Conservation (phyloP, 345 rosid genomes). For the Eucalyptus victrix region DNA sequence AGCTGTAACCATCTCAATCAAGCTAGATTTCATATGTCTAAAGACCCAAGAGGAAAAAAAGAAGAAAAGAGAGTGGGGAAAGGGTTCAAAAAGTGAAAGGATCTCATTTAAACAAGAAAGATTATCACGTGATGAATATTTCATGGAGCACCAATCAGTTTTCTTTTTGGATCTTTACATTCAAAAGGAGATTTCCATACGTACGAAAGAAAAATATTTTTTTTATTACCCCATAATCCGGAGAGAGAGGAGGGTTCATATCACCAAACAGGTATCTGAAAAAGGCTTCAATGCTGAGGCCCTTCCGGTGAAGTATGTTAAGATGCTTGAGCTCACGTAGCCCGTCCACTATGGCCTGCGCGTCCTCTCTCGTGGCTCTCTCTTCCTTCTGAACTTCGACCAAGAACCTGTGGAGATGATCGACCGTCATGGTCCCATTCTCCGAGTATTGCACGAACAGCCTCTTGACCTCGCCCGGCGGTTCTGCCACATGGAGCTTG, state of each 20-base stretch:
- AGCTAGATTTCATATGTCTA: not conserved
- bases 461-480: constrained; percentile 26
- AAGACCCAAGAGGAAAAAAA: not conserved
- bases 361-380: constrained; percentile 26
- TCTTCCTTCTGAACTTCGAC: constrained; percentile 24
- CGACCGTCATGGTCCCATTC: constrained; percentile 21
- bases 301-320: constrained; percentile 32
- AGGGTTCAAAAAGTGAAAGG: not conserved
- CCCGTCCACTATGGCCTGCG: constrained; percentile 32
- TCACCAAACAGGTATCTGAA: constrained; percentile 42
- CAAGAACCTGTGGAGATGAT: constrained; percentile 35
- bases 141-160: not conserved
- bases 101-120: not conserved
- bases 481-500: constrained; percentile 19
- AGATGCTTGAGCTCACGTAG: constrained; percentile 25
- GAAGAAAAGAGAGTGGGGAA: not conserved
- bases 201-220: not conserved
- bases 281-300: constrained; percentile 39
- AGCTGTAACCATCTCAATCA: not conserved
- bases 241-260: constrained; percentile 12
- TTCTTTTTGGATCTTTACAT: not conserved
- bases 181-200: not conserved
- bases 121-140: not conserved
- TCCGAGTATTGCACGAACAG: constrained; percentile 19
- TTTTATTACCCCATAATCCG: constrained; percentile 9